A percentile compares a stretch with the other conserved stretches of the same genome.
These are phyloP conservation scores for Sporodiniella umbellata DNA, from an alignment of 371 early-diverging fungal species.

Conservation along the genomic window DNA sequence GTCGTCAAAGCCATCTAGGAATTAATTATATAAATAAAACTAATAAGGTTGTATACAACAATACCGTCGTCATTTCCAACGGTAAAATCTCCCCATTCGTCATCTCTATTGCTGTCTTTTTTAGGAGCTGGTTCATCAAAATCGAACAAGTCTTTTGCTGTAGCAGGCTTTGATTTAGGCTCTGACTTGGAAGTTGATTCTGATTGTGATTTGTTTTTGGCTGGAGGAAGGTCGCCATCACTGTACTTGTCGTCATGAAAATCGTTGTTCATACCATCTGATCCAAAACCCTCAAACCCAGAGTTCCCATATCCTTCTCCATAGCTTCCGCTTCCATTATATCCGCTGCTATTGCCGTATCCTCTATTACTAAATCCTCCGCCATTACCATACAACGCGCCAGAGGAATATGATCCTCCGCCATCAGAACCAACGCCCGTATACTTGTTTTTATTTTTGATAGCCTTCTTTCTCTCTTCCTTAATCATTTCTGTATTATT, in stretches of 20 bases:
- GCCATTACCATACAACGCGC: slow-evolving; percentile 13
- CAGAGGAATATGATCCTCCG: not conserved
- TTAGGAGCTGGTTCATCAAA: slow-evolving; percentile 44
- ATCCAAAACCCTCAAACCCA: slow-evolving; percentile 48
- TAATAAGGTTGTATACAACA: slow-evolving; percentile 7
- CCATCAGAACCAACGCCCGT: slow-evolving; percentile 66
- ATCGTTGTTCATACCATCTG: slow-evolving; percentile 23
- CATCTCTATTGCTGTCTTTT: slow-evolving; percentile 16
- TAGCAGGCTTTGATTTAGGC: slow-evolving; percentile 24
- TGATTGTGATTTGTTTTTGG: slow-evolving; percentile 2
- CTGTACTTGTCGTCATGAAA: slow-evolving; percentile 16
- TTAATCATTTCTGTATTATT: slow-evolving; percentile 72
- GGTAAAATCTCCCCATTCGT: slow-evolving; percentile 57
- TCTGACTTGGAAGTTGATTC: not conserved
- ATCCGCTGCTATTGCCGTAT: slow-evolving; percentile 11
- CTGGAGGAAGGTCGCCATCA: slow-evolving; percentile 9
- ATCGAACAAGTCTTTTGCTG: slow-evolving; percentile 58
- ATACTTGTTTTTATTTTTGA: slow-evolving; percentile 85
- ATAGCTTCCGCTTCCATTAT: slow-evolving; percentile 30
- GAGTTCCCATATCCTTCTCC: slow-evolving; percentile 21
- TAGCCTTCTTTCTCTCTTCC: slow-evolving; percentile 86
- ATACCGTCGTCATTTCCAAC: slow-evolving; percentile 25
- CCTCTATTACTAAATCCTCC: slow-evolving; percentile 10
- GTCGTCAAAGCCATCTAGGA: slow-evolving; percentile 58
- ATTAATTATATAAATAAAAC: not conserved